phyloP scores from a whole-genome alignment of 805 yeast genomes.

The Schwanniomyces occidentalis region DNA sequence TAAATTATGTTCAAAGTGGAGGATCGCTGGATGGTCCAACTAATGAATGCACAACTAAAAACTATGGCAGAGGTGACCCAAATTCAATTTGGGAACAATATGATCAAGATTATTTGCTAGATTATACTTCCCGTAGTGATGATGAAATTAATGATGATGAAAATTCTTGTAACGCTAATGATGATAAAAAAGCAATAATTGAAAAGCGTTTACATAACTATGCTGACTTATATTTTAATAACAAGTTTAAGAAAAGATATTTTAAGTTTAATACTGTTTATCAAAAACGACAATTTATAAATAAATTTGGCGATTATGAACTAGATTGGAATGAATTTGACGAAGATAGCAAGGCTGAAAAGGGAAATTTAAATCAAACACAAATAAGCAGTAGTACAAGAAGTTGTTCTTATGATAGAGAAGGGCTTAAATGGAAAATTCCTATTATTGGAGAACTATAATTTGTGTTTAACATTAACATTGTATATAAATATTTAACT shows the following conservation, averaged over 20 bases:
- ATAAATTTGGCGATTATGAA: conserved; percentile 42
- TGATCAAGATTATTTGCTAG: conserved; percentile 17
- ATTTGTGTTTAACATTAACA: background rate
- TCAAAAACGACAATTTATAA: conserved; percentile 42
- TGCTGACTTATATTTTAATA: conserved; percentile 35
- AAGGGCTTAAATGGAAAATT: conserved; percentile 44
- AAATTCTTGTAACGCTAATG: background rate
- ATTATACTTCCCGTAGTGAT: background rate
- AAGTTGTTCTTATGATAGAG: conserved; percentile 33
- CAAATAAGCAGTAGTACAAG: conserved; percentile 3
- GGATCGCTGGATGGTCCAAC: conserved; percentile 13
- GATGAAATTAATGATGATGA: conserved; percentile 1
- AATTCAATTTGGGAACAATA: conserved; percentile 17
- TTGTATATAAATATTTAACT: background rate
- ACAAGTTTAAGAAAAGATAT: conserved; percentile 27
- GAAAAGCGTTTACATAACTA: conserved; percentile 22
- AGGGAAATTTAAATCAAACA: conserved; percentile 6
- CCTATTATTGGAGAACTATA: conserved; percentile 39
- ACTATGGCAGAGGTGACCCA: conserved; percentile 30
- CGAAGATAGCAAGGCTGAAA: conserved; percentile 14
- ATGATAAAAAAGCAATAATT: conserved; percentile 1
- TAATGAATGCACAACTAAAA: too few species aligned
- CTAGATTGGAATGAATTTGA: conserved; percentile 23
- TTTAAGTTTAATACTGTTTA: conserved; percentile 43
- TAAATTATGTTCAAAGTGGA: conserved; percentile 37